Conservation (phyloP, 2,329 filamentous ascomycete species). For the Nakataea oryzae region DNA sequence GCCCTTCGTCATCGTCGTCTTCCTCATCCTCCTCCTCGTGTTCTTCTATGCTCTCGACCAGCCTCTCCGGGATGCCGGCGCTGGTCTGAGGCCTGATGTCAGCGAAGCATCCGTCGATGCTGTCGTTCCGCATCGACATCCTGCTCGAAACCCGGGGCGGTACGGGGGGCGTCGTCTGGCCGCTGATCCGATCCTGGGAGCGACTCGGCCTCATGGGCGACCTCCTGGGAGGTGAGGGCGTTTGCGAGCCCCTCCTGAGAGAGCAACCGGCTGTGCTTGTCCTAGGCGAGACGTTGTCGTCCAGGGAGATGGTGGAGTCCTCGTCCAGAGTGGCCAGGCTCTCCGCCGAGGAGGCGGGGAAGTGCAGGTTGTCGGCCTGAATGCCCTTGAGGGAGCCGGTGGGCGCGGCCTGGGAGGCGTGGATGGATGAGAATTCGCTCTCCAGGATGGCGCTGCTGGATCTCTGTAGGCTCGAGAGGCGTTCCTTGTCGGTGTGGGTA, state of each 20-base stretch:
- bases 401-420: constrained; percentile 23
- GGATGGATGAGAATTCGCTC: constrained; percentile 31
- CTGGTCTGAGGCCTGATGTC: constrained; percentile 36
- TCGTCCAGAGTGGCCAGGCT: constrained; percentile 16
- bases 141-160: constrained; percentile 47
- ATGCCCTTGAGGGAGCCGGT: constrained; percentile 24
- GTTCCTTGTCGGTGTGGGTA: constrained; percentile 43
- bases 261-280: neutral
- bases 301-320: neutral
- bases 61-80: constrained; percentile 28
- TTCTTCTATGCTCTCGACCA: neutral
- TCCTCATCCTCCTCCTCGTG: constrained; percentile 9
- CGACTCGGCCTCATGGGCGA: constrained; percentile 29
- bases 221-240: constrained; percentile 4
- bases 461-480: constrained; percentile 28
- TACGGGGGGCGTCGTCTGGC: constrained; percentile 22
- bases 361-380: constrained; percentile 30
- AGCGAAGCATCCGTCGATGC: constrained; percentile 24
- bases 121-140: constrained; percentile 31
- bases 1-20: constrained; percentile 11
- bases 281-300: neutral
- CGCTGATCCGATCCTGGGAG: constrained; percentile 40
- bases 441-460: constrained; percentile 29
- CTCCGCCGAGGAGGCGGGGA: constrained; percentile 38
- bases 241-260: neutral